Percentiles rank a stretch among this genome's conserved stretches.
phyloP scores from a whole-genome alignment of 192 early-diverging fungal genomes.

The Mortierella alpina region DNA sequence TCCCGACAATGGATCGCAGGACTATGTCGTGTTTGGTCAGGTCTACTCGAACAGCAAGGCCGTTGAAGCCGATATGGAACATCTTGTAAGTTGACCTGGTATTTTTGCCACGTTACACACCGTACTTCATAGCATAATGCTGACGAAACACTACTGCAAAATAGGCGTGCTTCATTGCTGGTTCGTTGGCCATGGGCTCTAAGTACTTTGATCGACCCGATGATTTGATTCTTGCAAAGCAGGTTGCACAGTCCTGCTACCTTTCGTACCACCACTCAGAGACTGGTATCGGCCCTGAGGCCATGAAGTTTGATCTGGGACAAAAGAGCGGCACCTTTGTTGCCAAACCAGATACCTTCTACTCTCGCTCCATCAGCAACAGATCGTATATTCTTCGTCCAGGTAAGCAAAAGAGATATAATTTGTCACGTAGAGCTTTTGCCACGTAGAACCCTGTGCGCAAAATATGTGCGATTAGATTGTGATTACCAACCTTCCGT shows the following conservation, averaged over 20 bases:
- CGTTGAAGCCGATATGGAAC: conserved; percentile 43
- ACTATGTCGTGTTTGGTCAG: conserved; percentile 34
- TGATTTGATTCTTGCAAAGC: conserved; percentile 47
- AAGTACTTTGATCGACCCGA: conserved; percentile 53
- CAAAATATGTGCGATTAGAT: neutral
- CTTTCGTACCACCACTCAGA: conserved; percentile 54
- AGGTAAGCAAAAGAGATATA: conserved; percentile 56
- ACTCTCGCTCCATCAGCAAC: conserved; percentile 7
- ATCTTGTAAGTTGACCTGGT: conserved; percentile 35
- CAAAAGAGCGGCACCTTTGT: conserved; percentile 3
- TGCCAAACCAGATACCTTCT: conserved; percentile 18
- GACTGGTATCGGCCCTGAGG: conserved; percentile 67
- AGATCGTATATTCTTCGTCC: conserved; percentile 60
- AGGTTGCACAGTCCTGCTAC: conserved; percentile 61
- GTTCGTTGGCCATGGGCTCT: conserved; percentile 60
- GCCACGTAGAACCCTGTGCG: neutral
- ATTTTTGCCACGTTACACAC: neutral
- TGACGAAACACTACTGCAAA: conserved; percentile 13
- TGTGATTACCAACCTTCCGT: neutral
- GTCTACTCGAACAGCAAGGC: conserved; percentile 1
- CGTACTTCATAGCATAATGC: conserved; percentile 19
- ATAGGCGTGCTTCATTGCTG: conserved; percentile 68
- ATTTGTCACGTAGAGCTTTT: too few relatives aligned
- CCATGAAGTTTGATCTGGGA: conserved; percentile 33
- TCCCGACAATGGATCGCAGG: conserved; percentile 15